Evolutionary conservation across 2,329 filamentous ascomycete species (phyloP).

Genomic region (Colletotrichum falcatum): DNA sequence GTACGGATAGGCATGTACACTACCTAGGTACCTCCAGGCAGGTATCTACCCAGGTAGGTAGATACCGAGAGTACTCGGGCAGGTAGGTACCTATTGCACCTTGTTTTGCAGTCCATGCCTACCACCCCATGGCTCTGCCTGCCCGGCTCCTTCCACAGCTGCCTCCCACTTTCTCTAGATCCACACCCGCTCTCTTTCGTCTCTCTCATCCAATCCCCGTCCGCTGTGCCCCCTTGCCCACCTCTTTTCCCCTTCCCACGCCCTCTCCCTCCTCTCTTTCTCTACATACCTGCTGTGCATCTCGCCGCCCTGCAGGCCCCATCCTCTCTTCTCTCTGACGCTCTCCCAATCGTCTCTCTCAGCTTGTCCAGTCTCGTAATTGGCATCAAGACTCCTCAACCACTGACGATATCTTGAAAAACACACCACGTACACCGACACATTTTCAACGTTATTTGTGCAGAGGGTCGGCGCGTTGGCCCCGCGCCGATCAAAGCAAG

Average conservation of each 20-base stretch:
- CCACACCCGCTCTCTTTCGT: conserved; percentile 14
- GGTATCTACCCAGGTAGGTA: no score
- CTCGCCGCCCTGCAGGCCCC: conserved; percentile 40
- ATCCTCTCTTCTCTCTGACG: conserved; percentile 40
- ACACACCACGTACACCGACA: neutral
- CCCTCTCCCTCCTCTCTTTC: conserved; percentile 20
- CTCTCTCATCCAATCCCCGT: conserved; percentile 23
- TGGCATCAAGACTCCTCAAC: no score
- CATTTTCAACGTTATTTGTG: neutral
- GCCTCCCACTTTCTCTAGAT: conserved; percentile 14
- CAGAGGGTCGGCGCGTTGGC: neutral
- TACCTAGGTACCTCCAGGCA: no score
- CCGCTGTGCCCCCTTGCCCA: conserved; percentile 2
- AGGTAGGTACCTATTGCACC: conserved; percentile 21
- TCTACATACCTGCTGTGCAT: conserved; percentile 33
- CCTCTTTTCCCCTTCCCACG: conserved; percentile 11
- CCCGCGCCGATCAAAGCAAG: neutral
- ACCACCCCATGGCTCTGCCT: no score
- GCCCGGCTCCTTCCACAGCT: conserved; percentile 28
- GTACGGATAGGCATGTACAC: no score
- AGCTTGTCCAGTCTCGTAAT: no score
- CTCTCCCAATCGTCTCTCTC: neutral
- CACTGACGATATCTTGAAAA: neutral
- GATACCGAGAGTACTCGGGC: conserved; percentile 16
- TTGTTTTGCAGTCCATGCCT: neutral